Base-by-base conservation (phyloP, 2,329 filamentous ascomycete genomes). In the Parascedosporium putredinis region DNA sequence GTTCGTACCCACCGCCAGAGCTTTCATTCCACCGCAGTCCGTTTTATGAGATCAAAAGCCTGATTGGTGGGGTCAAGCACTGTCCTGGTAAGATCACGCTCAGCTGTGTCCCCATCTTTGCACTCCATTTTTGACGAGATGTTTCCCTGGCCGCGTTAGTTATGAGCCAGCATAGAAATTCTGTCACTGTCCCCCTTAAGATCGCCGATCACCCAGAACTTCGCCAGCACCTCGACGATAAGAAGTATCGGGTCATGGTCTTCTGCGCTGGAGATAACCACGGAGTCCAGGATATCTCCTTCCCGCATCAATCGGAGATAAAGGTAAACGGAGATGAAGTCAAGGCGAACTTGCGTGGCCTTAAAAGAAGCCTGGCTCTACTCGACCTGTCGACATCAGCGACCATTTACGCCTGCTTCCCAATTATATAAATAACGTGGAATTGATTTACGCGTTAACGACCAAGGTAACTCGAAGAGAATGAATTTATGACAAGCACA, bases 351-450 rank as follows among this genome's bases (percentile, higher is more conserved):
- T 75, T 95, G 56, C 86, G 93, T 57, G 93, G 93, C 4, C 68
- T 98, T 54, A 98, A 98, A 96, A 95, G 64, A 95, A 93, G 64
- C 88, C 91, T 5, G 93, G 93, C 20, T 94, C 93, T 42, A 98
- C 93, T 36, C 83, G 88, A 59, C 93, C 93, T 6, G 89, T 88
- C 44, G 93, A 98, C 66, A 85, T 98, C 54, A 98, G 93, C 6
- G 72, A 78, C 55, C 76, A 80, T 52, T 71, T 97, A 43, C 80
- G 84, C 16, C 78, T 87, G 25, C 82, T 79, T 55, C 78, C 81
- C 9, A 74, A 75, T 40, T 94, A 91, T 60, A 70, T 70, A 49
- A 97, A 97, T 62, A 81, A 73, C 46, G 70, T 98, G 53, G 79
- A 86, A 51, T 83, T 98, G 65, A 95, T 88, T 36, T 98, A 96